These are phyloP conservation scores for Trypanosomatidae sp. DNA, from an alignment of 208 protist species.

Conservation along the genomic window DNA sequence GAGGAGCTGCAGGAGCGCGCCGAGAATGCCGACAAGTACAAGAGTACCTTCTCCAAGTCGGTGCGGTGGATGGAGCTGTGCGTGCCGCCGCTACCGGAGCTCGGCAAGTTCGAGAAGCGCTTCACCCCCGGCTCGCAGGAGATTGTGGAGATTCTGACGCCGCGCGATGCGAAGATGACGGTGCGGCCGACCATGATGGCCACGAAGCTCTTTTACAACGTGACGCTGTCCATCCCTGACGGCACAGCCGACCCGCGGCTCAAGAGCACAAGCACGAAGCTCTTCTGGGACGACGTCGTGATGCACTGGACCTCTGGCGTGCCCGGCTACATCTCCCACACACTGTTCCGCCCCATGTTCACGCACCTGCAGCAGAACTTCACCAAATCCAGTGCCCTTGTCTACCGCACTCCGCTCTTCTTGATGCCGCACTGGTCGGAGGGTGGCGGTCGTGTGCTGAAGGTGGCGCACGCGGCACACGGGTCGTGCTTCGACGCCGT, in stretches of 20 bases:
- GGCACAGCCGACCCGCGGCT: slow-evolving; percentile 78
- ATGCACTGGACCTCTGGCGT: slow-evolving; percentile 88
- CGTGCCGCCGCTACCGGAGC: slow-evolving; percentile 84
- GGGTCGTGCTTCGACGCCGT: slow-evolving; percentile 86
- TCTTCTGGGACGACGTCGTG: slow-evolving; percentile 92
- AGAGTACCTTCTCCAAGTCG: slow-evolving; percentile 57
- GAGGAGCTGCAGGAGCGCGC: slow-evolving; percentile 84
- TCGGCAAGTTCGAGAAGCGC: slow-evolving; percentile 83
- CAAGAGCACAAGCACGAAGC: slow-evolving; percentile 84
- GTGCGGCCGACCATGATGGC: slow-evolving; percentile 92
- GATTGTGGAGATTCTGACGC: slow-evolving; percentile 89
- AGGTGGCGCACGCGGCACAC: slow-evolving; percentile 87
- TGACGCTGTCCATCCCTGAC: slow-evolving; percentile 85
- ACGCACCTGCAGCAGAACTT: slow-evolving; percentile 92
- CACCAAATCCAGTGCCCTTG: slow-evolving; percentile 69
- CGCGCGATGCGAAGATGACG: slow-evolving; percentile 89
- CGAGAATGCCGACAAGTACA: slow-evolving; percentile 78
- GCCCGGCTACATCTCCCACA: slow-evolving; percentile 90
- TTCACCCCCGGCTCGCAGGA: slow-evolving; percentile 92
- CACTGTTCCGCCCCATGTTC: slow-evolving; percentile 92
- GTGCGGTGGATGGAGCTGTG: slow-evolving; percentile 90
- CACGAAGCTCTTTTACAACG: slow-evolving; percentile 92
- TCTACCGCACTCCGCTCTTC: slow-evolving; percentile 86
- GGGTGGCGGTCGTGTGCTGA: slow-evolving; percentile 85
- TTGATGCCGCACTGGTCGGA: slow-evolving; percentile 90